Evolutionary conservation across 2,329 filamentous ascomycete species (phyloP).

Genomic region (Colletotrichum cereale): DNA sequence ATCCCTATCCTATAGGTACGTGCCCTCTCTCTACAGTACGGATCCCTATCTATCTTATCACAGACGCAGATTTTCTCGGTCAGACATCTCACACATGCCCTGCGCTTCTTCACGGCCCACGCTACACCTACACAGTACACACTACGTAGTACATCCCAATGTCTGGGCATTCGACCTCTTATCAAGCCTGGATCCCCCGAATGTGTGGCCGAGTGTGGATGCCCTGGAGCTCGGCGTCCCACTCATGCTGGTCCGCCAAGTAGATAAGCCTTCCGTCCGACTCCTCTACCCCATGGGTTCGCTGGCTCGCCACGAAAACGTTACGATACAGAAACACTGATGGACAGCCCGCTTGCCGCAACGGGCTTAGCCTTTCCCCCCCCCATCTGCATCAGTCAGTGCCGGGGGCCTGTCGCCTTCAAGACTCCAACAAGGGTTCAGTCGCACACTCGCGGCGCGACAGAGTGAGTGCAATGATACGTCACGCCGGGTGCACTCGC

Average conservation of each 20-base stretch:
- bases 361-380: slow-evolving; percentile 18
- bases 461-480: slow-evolving; percentile 21
- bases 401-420: slow-evolving; percentile 13
- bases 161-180: slow-evolving; percentile 15
- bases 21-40: neutral
- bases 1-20: too few relatives aligned
- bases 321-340: slow-evolving; percentile 40
- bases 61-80: neutral
- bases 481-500: slow-evolving; percentile 18
- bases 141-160: neutral
- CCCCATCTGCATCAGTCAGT: slow-evolving; percentile 20
- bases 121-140: neutral
- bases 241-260: slow-evolving; percentile 26
- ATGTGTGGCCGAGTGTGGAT: slow-evolving; percentile 34
- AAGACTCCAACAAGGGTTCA: slow-evolving; percentile 14
- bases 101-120: neutral
- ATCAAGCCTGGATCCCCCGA: slow-evolving; percentile 31
- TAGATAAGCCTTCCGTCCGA: slow-evolving; percentile 37
- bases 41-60: neutral
- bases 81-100: neutral
- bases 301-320: slow-evolving; percentile 28
- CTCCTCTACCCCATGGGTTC: slow-evolving; percentile 38
- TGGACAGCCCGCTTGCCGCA: slow-evolving; percentile 9
- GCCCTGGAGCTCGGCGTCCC: slow-evolving; percentile 27
- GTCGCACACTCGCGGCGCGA: neutral